Evolutionary conservation across 2,329 filamentous ascomycete genomes (phyloP), one percentile per base, ranked within the genome.

Genomic region (Lasiodiplodia gonubiensis): DNA sequence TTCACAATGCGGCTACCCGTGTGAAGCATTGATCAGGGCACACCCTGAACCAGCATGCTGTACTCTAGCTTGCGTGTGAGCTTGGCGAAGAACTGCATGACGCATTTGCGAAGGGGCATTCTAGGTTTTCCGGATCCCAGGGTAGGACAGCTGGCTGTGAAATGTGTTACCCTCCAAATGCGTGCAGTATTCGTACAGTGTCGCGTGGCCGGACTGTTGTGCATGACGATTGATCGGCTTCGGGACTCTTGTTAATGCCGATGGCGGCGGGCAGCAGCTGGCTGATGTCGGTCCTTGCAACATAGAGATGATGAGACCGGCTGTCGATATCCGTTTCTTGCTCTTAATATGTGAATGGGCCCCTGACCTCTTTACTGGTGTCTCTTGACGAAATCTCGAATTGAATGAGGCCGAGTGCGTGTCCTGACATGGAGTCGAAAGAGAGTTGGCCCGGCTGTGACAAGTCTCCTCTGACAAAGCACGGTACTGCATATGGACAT

Each of bases 61-160:
- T 21, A 42, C 57, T 16, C 39, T 14, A 21, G 7, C n/a, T 14
- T 7, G 59, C 25, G 23, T 48, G 27, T 23, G 27, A 37, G 39
- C 59, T 51, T 51, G 27, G 59, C 59, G 59, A n/a, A 21, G 42
- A 51, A 37, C 59, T 63, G 59, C 46, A 63, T 63, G 46, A 63
- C 11, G 46, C 30, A 51, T 12, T 18, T 27, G 11, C 23, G 21
- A 14, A 27, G 39, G 16, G 11, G 39, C 11, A n/a, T 48, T 23
- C 37, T 61, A 25, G 25, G 48, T 14, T 23, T 23, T n/a, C 55
- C n/a, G 37, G 42, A 3, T 18, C 25, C 35, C 23, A 10, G 42
- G 14, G 55, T 60, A 46, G 55, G 37, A 46, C 35, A 18, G 37
- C 23, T 39, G 23, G 3, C 49, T 18, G 21, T 7, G 23, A 52